Percentiles rank a stretch among this genome's conserved stretches.
phyloP scores from a whole-genome alignment of 768 basidiomycete genomes.

The Suillus luteus region DNA sequence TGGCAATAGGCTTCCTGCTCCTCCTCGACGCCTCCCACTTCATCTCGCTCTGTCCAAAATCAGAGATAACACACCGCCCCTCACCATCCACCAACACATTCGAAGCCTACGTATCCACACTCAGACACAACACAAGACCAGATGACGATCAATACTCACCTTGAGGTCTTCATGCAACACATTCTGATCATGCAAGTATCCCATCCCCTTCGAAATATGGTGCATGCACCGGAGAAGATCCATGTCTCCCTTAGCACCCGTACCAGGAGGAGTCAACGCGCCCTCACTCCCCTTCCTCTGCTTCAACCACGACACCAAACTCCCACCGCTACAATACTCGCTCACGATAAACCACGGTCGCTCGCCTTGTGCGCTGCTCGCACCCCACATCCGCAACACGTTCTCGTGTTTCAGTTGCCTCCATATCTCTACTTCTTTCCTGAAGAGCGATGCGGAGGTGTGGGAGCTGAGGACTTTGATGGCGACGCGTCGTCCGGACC shows the following conservation, averaged over 20 bases:
- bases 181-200: constrained; percentile 18
- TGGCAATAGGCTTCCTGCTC: constrained; percentile 49
- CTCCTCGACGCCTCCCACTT: constrained; percentile 68
- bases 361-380: constrained; percentile 16
- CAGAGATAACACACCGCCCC: constrained; percentile 70
- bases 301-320: constrained; percentile 48
- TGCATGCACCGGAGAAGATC: constrained; percentile 14
- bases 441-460: constrained; percentile 64
- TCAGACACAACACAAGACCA: background rate
- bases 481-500: constrained; percentile 66
- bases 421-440: constrained; percentile 36
- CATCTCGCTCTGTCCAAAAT: constrained; percentile 84
- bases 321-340: background rate
- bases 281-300: constrained; percentile 28
- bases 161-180: constrained; percentile 75
- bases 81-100: constrained; percentile 77
- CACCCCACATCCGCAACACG: constrained; percentile 19
- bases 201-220: constrained; percentile 19
- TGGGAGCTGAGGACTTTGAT: constrained; percentile 70
- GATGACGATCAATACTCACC: constrained; percentile 38
- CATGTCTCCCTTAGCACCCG: background rate
- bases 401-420: constrained; percentile 16
- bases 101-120: constrained; percentile 47
- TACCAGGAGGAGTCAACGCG: background rate
- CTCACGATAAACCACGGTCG: constrained; percentile 12